Base-by-base conservation (phyloP, 1,284 basidiomycete genomes). In the Neolentinus lepideus region DNA sequence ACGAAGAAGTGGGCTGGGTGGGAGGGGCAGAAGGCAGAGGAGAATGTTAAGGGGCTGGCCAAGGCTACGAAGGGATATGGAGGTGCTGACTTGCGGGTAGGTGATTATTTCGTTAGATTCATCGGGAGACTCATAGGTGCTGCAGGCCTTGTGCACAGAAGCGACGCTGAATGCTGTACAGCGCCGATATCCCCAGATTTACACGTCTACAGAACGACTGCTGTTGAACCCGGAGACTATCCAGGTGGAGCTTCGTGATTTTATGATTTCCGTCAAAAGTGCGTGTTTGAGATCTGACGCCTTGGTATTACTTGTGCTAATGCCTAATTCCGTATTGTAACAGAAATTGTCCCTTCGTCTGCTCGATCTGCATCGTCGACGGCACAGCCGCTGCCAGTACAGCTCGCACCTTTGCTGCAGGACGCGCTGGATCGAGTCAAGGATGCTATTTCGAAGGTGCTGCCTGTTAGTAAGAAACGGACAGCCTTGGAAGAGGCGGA, bases 251-350 rank as follows among this genome's bases (percentile, higher is more conserved):
- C 79, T 97, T 38, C 83, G 92, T 55, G 97, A 99, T 70, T 99
- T 99, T 66, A 95, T 98, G 92, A 90, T 97, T 65, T 93, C 95
- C 0, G 86, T 98, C 60, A 95, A 98, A 73, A 95, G 94, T 96
- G 64, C 58, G 85, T 76, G 14, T 57, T 54, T 46, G 53, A 54
- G 52, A 35, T 46, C 54, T 58, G 52, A 52, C 45, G 53, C 50
- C 52, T 45, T 31, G n/a, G n/a, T n/a, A n/a, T 27, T 56, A 14
- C 12, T 33, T 24, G 8, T 9, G 51, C 36, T 52, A 47, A 50
- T 31, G 12, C 27, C 14, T 48, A n/a, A n/a, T 36, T 6, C 54
- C 59, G 33, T 38, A 59, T 51, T 50, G 57, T 53, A 16, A 61
- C 58, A 96, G 93, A 92, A 68, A 78, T 97, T 25, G 88, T 98